Percentiles rank a stretch among this genome's conserved stretches.
These are phyloP conservation scores for Heterobasidion parviporum DNA, from an alignment of 1,284 basidiomycete genomes.

Conservation along the genomic window DNA sequence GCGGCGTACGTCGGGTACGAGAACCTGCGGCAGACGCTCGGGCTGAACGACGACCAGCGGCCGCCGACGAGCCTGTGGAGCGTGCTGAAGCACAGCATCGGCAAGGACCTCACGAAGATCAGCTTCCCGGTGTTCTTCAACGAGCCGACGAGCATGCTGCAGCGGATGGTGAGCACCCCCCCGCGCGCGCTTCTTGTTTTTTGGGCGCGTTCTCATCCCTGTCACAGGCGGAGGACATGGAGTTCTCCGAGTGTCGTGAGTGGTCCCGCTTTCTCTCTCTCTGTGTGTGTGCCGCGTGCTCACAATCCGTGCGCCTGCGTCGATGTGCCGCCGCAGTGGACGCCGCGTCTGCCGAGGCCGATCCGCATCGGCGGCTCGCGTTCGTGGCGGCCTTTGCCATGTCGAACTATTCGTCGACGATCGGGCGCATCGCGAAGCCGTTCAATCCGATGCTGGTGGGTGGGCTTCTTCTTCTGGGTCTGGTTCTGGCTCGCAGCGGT, in stretches of 20 bases:
- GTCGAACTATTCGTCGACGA: constrained; percentile 96
- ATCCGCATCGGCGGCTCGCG: constrained; percentile 80
- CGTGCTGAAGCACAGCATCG: constrained; percentile 93
- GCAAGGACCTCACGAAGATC: constrained; percentile 96
- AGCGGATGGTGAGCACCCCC: constrained; percentile 53
- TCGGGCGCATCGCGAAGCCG: constrained; percentile 92
- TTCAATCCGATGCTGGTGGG: constrained; percentile 87
- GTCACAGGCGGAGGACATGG: constrained; percentile 82
- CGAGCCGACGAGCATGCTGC: constrained; percentile 93
- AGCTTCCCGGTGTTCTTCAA: constrained; percentile 96
- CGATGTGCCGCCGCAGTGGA: constrained; percentile 50
- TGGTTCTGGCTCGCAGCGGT: background rate
- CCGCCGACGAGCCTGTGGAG: constrained; percentile 93
- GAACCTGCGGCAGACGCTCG: constrained; percentile 56
- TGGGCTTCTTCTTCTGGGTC: too few species aligned
- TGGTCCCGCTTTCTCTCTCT: constrained; percentile 9
- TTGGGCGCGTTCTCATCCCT: background rate
- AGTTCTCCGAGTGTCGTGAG: constrained; percentile 88
- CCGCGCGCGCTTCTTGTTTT: background rate
- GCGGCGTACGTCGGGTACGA: constrained; percentile 66
- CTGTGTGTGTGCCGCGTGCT: constrained; percentile 3
- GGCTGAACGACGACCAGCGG: constrained; percentile 72
- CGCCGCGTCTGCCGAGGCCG: constrained; percentile 69
- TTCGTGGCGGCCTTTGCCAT: constrained; percentile 97
- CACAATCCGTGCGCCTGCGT: too few species aligned